phyloP scores from a whole-genome alignment of 2,329 filamentous ascomycete species.

The Geosmithia putterillii region DNA sequence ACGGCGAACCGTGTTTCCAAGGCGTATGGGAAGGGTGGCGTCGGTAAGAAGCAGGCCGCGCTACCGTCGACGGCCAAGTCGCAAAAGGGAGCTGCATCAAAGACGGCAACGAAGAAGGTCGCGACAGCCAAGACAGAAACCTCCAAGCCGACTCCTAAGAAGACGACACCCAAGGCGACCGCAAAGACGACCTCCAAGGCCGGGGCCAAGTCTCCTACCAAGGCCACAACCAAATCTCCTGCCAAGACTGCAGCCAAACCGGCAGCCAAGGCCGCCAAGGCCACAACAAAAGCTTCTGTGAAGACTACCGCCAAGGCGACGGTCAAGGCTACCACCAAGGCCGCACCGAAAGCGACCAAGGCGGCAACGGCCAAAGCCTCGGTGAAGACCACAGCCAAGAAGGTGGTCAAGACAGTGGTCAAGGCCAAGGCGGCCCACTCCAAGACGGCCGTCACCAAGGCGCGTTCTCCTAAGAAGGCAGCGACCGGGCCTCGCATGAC shows the following conservation, averaged over 20 bases:
- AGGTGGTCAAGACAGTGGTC: conserved; percentile 1
- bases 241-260: no score
- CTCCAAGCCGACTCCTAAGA: not conserved
- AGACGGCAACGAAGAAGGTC: no score
- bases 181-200: no score
- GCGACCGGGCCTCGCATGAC: conserved; percentile 4
- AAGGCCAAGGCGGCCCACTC: not conserved
- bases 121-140: not conserved
- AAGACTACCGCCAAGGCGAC: no score
- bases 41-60: conserved; percentile 8
- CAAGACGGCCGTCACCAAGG: not conserved
- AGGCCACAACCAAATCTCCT: no score
- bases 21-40: conserved; percentile 10
- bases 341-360: no score
- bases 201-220: no score
- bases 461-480: not conserved
- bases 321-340: not conserved
- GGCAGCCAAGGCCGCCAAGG: no score
- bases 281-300: no score
- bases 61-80: not conserved
- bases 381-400: not conserved
- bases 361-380: not conserved
- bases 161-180: no score
- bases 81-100: not conserved
- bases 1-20: conserved; percentile 14